Evolutionary conservation across 495 filamentous ascomycete genomes (phyloP), one percentile per base, ranked within the genome.

Genomic region (Annulohypoxylon moriforme): DNA sequence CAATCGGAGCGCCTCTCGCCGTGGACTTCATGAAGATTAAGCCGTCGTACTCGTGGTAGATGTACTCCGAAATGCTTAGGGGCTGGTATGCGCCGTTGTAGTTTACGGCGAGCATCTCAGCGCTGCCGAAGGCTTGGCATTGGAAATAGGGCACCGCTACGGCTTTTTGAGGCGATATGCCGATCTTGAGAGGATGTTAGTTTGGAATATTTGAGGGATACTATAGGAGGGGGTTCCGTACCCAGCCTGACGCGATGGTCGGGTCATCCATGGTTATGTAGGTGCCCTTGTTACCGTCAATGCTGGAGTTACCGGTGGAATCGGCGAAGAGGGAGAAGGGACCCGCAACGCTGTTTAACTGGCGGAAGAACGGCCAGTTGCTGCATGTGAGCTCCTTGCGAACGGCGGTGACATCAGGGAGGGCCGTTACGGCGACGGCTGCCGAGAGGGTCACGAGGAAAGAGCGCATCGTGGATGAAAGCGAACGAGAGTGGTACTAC

Each of bases 321-420:
- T 69, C 66, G 24, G 71, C 71, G 36, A 74, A 74, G 34, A 74
- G 27, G 34, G 5, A 49, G 25, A 62, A 70, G 1, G 71, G 71
- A 0, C 71, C 71, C 0, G 71, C 71, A 31, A 74, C 71, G 34
- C 71, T 69, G 10, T 40, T 33, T 3, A 24, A 22, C 34, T 74
- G 71, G 0, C 62, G 71, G 49, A 31, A 74, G 67, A 74, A 74
- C 1, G 71, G 71, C 62, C 61, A 74, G 61, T 74, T 74, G 62
- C 71, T 74, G 34, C 71, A 74, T 13, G 31, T 31, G 27, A 46
- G 31, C 22, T 80, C 77, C 71, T 70, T 69, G 0, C 56, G 67
- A 20, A 74, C 67, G 0, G 65, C 61, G 20, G 46, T 60, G 25
- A 74, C 9, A 5, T 74, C 11, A 18, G 71, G 71, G 25, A 74